A percentile compares a stretch with the other conserved stretches of the same genome.
Evolutionary conservation across 1,284 basidiomycete species (phyloP).

Genomic region (Tausonia pullulans): DNA sequence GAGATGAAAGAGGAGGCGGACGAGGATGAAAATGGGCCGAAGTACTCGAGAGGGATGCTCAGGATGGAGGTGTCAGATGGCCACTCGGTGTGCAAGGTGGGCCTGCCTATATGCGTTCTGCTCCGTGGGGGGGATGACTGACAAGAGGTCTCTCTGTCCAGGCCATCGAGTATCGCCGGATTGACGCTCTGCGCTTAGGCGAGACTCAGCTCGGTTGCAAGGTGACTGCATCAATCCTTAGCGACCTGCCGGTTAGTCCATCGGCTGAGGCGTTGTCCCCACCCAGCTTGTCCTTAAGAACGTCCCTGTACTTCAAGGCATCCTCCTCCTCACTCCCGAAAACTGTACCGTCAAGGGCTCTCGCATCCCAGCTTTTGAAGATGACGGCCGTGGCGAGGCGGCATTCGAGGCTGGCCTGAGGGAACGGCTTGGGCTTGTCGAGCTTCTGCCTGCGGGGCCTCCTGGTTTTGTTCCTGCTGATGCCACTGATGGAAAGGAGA

Average conservation of each 20-base stretch:
- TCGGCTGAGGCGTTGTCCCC: too few relatives aligned
- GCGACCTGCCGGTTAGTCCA: too few relatives aligned
- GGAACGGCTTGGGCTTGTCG: too few relatives aligned
- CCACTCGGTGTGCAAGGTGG: background rate
- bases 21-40: constrained; percentile 18
- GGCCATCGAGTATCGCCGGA: constrained; percentile 19
- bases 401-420: too few relatives aligned
- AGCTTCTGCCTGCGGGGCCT: too few relatives aligned
- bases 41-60: constrained; percentile 10
- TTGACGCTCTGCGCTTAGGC: constrained; percentile 16
- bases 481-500: too few relatives aligned
- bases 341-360: constrained; percentile 15
- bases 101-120: background rate
- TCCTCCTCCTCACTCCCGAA: constrained; percentile 13
- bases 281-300: constrained; percentile 17
- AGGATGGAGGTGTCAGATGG: constrained; percentile 24
- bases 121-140: background rate
- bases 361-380: too few relatives aligned
- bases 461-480: too few relatives aligned
- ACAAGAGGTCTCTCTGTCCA: background rate
- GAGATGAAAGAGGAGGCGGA: constrained; percentile 20
- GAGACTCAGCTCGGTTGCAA: constrained; percentile 20
- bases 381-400: too few relatives aligned
- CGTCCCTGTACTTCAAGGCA: constrained; percentile 13
- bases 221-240: background rate